phyloP scores from a whole-genome alignment of 768 basidiomycete genomes.

The Tulasnella sp. region DNA sequence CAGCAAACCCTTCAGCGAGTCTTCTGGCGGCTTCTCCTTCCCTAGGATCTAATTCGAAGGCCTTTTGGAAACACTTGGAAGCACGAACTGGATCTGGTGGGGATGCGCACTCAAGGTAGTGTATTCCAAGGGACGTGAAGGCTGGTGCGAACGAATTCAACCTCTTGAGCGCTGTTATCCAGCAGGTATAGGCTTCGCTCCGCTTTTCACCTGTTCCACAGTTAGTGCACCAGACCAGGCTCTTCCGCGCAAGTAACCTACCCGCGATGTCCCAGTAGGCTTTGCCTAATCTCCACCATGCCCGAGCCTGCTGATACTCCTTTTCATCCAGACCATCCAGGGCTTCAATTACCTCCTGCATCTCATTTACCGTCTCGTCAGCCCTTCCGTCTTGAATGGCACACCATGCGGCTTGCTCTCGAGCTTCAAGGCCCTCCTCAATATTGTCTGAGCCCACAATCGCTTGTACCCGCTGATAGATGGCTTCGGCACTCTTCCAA shows the following conservation, averaged over 20 bases:
- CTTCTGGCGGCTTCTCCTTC: constrained; percentile 80
- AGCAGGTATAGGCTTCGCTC: constrained; percentile 70
- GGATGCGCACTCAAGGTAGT: constrained; percentile 66
- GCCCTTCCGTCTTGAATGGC: constrained; percentile 51
- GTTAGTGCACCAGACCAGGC: not conserved
- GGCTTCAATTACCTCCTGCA: constrained; percentile 49
- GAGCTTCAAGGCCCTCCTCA: constrained; percentile 38
- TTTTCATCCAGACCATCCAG: constrained; percentile 49
- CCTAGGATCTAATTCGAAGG: constrained; percentile 90
- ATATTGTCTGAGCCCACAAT: constrained; percentile 46
- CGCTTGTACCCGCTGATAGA: constrained; percentile 59
- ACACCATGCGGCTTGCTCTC: constrained; percentile 88
- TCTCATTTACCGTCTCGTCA: constrained; percentile 46
- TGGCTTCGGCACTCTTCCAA: constrained; percentile 62
- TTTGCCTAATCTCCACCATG: constrained; percentile 80
- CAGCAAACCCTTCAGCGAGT: constrained; percentile 85
- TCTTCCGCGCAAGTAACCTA: constrained; percentile 40
- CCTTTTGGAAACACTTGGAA: constrained; percentile 95
- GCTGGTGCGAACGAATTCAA: constrained; percentile 78
- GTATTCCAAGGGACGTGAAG: constrained; percentile 88
- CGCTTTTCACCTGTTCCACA: constrained; percentile 44
- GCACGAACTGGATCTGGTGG: constrained; percentile 82
- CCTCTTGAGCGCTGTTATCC: constrained; percentile 74
- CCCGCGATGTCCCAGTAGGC: constrained; percentile 70
- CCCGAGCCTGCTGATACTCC: constrained; percentile 64